Percentiles rank a stretch among this genome's conserved stretches.
phyloP scores from a whole-genome alignment of 106 monocot species.

The Dioscorea alata region DNA sequence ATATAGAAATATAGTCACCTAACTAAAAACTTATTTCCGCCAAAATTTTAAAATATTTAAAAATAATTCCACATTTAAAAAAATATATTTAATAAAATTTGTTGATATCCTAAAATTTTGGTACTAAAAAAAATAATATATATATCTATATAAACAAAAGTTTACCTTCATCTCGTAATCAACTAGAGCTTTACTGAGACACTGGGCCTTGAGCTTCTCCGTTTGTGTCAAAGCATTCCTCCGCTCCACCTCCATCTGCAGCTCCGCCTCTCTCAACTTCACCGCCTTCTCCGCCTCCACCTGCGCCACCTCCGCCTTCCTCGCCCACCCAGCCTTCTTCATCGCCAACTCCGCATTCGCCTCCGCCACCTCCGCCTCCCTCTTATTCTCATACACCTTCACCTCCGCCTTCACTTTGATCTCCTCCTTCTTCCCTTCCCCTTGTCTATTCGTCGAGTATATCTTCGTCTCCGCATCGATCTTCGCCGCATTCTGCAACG shows the following conservation, averaged over 20 bases:
- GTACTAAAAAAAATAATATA: background rate
- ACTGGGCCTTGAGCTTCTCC: slow-evolving; percentile 76
- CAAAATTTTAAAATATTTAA: no score
- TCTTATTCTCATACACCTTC: slow-evolving; percentile 60
- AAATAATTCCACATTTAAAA: no score
- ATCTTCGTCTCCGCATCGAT: slow-evolving; percentile 72
- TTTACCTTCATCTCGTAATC: slow-evolving; percentile 72
- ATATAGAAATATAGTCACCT: no score
- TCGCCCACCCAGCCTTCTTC: slow-evolving; percentile 68
- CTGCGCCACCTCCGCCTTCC: slow-evolving; percentile 49
- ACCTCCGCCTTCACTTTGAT: slow-evolving; percentile 52
- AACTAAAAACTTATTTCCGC: no score
- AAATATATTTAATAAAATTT: no score
- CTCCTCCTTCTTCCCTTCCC: slow-evolving; percentile 57
- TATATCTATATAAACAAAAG: background rate
- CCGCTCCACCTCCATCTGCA: slow-evolving; percentile 79
- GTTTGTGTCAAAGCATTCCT: slow-evolving; percentile 58
- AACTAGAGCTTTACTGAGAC: slow-evolving; percentile 54
- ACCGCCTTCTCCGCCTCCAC: slow-evolving; percentile 68
- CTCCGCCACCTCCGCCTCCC: slow-evolving; percentile 70
- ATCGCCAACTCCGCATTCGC: slow-evolving; percentile 57
- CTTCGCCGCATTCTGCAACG: slow-evolving; percentile 59
- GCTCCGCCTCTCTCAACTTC: slow-evolving; percentile 62
- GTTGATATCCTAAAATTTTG: no score
- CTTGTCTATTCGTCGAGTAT: slow-evolving; percentile 50